Percentiles rank a stretch among this genome's conserved stretches.
Evolutionary conservation across 331 rosid species (phyloP).

Genomic region (Rhamnella rubrinervis): DNA sequence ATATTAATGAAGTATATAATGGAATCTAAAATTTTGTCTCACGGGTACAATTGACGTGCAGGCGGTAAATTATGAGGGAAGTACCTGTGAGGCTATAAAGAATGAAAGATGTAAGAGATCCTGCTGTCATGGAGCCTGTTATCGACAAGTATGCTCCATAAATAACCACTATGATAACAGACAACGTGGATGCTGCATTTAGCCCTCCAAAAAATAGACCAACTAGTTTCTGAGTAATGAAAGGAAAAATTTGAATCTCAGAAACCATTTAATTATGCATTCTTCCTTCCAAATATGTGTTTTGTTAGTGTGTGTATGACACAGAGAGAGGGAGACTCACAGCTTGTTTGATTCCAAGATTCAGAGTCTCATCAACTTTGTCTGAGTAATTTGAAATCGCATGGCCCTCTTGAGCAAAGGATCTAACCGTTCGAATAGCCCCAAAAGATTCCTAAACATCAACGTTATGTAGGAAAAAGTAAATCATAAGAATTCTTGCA

Average conservation of each 20-base stretch:
- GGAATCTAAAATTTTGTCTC: not conserved
- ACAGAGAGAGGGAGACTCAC: slow-evolving; percentile 45
- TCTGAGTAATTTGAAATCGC: slow-evolving; percentile 70
- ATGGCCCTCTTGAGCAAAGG: slow-evolving; percentile 79
- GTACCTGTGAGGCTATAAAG: slow-evolving; percentile 90
- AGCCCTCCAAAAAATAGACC: slow-evolving; percentile 89
- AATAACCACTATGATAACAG: slow-evolving; percentile 74
- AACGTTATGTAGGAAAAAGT: not conserved
- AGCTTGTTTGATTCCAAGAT: slow-evolving; percentile 83
- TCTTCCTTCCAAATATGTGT: not conserved
- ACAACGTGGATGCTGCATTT: slow-evolving; percentile 78
- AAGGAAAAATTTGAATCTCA: slow-evolving; percentile 18
- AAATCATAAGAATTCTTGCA: not conserved
- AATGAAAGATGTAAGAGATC: slow-evolving; percentile 84
- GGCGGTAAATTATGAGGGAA: not conserved
- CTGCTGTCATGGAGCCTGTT: slow-evolving; percentile 66
- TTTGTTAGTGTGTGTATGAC: not conserved
- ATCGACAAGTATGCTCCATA: slow-evolving; percentile 88
- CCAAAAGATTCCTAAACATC: slow-evolving; percentile 79
- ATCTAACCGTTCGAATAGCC: slow-evolving; percentile 79
- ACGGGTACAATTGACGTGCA: not conserved
- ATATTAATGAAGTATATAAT: not conserved
- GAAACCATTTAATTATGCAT: slow-evolving; percentile 13
- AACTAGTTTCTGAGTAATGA: slow-evolving; percentile 61
- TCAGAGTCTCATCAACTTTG: slow-evolving; percentile 73